These are phyloP conservation scores for Zygnema cylindricum DNA, from an alignment of 139 green algal species.

Conservation along the genomic window DNA sequence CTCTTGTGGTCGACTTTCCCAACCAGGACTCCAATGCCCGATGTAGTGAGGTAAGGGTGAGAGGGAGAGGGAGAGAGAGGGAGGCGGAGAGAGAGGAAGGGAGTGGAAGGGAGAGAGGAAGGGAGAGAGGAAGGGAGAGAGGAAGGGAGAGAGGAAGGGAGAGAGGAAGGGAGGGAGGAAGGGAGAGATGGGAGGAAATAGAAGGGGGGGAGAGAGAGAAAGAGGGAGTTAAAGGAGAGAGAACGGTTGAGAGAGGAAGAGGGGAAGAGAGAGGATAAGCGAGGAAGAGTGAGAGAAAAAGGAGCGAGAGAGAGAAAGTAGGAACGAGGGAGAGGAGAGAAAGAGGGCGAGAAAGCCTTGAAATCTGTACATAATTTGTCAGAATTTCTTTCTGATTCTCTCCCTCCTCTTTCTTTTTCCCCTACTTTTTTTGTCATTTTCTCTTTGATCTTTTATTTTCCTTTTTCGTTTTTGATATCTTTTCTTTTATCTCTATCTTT, in stretches of 20 bases:
- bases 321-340: slow-evolving; percentile 8
- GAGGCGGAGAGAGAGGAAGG: not conserved
- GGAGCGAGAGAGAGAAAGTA: slow-evolving; percentile 23
- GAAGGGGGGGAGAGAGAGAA: not conserved
- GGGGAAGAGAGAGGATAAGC: slow-evolving; percentile 7
- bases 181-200: slow-evolving; percentile 2
- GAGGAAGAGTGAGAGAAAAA: not conserved
- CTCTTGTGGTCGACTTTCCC: not conserved
- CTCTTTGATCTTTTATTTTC: too few species aligned
- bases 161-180: not conserved
- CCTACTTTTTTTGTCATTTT: slow-evolving; percentile 14
- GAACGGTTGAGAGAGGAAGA: not conserved
- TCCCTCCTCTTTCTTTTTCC: slow-evolving; percentile 23
- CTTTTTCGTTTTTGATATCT: too few species aligned
- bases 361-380: slow-evolving; percentile 13
- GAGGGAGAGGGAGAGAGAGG: not conserved
- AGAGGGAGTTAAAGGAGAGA: too few species aligned
- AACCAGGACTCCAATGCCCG: too few species aligned
- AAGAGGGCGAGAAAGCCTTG: not conserved
- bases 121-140: not conserved
- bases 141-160: not conserved
- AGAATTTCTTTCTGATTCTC: slow-evolving; percentile 10
- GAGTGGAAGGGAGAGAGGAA: not conserved
- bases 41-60: too few species aligned
- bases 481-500: too few species aligned